Percentiles rank a stretch among this genome's conserved stretches.
phyloP scores from a whole-genome alignment of 2,329 filamentous ascomycete species.

The Hypomyces rosellus region DNA sequence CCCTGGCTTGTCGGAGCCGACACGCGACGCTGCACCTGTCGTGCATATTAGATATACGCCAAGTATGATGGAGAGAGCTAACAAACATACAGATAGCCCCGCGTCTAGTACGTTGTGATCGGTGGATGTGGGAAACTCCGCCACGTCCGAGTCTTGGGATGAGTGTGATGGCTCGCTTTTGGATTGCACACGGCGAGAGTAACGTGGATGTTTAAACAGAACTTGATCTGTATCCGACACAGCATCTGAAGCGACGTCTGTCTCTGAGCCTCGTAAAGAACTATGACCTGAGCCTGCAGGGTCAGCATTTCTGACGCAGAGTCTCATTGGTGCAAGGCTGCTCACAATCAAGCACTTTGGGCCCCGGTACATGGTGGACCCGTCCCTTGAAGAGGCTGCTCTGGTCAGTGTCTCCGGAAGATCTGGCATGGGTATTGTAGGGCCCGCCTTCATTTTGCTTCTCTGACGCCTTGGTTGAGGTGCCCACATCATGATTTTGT shows the following conservation, averaged over 20 bases:
- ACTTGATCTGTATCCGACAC: background rate
- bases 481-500: no score
- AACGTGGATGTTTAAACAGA: constrained; percentile 27
- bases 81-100: constrained; percentile 8
- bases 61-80: background rate
- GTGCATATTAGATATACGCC: background rate
- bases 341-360: background rate
- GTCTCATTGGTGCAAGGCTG: background rate
- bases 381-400: no score
- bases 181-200: constrained; percentile 41
- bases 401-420: background rate
- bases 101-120: background rate
- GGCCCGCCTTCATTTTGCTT: no score
- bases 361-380: no score
- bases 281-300: background rate
- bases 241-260: background rate
- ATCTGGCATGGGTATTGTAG: background rate
- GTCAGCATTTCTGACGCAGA: background rate
- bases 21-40: constrained; percentile 20
- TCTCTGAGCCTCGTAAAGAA: background rate
- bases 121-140: background rate
- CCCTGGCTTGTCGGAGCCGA: constrained; percentile 18
- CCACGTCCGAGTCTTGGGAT: constrained; percentile 18
- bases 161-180: constrained; percentile 38
- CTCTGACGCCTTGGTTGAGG: background rate